Conservation (phyloP, 2,329 filamentous ascomycete genomes). For the Sclerotinia sclerotiorum region DNA sequence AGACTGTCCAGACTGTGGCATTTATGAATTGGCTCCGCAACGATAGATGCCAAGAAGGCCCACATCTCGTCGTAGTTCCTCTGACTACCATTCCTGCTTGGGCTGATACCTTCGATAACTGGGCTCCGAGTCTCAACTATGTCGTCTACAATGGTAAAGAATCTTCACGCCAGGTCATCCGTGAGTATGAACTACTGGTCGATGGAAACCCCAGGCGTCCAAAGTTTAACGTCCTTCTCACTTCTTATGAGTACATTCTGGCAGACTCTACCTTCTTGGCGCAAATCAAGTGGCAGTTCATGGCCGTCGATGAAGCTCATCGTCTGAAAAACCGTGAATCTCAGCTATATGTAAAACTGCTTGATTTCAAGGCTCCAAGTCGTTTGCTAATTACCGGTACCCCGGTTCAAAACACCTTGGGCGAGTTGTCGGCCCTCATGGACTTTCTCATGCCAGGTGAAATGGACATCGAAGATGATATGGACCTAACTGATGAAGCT, state of each 20-base stretch:
- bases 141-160: constrained; percentile 94
- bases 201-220: constrained; percentile 84
- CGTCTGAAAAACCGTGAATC: constrained; percentile 95
- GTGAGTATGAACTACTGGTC: constrained; percentile 83
- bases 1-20: constrained; percentile 95
- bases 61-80: constrained; percentile 95
- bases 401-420: constrained; percentile 94
- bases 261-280: constrained; percentile 80
- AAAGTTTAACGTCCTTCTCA: constrained; percentile 97
- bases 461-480: constrained; percentile 85
- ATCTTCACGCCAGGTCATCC: constrained; percentile 80
- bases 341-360: constrained; percentile 81
- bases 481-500: constrained; percentile 78
- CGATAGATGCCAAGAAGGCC: constrained; percentile 83
- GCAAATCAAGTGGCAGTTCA: constrained; percentile 94
- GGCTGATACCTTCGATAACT: constrained; percentile 96
- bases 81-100: constrained; percentile 96
- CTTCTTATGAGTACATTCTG: constrained; percentile 95
- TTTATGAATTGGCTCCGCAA: constrained; percentile 98
- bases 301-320: constrained; percentile 95
- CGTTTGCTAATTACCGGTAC: constrained; percentile 94
- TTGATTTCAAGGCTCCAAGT: constrained; percentile 83
- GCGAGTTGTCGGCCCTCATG: constrained; percentile 86
- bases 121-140: constrained; percentile 95
- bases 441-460: constrained; percentile 97